Conservation (phyloP, 108 stramenopile genomes). For the Discostella stelligeroides region DNA sequence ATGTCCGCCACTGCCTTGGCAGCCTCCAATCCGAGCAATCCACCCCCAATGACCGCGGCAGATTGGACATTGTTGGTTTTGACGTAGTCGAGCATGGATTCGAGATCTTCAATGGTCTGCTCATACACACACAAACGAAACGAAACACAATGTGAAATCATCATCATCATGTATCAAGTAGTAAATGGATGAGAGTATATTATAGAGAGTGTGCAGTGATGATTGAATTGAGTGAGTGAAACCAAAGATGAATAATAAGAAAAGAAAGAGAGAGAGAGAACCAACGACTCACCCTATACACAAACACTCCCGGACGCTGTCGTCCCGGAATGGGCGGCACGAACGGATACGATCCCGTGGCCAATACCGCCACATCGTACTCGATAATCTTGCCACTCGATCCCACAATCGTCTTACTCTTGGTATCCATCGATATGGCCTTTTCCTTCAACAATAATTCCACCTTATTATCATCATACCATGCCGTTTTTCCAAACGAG, state of each 20-base stretch:
- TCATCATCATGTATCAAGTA: too few species aligned
- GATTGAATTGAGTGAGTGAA: too few species aligned
- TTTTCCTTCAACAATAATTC: slow-evolving; percentile 85
- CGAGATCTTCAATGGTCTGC: slow-evolving; percentile 92
- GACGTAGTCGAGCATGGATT: slow-evolving; percentile 86
- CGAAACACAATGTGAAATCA: too few species aligned
- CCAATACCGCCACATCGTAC: slow-evolving; percentile 91
- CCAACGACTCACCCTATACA: slow-evolving; percentile 69
- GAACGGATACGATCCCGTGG: slow-evolving; percentile 94
- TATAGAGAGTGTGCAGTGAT: too few species aligned
- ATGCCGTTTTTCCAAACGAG: slow-evolving; percentile 67
- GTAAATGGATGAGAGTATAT: too few species aligned
- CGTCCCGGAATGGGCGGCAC: slow-evolving; percentile 94
- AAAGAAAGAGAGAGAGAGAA: not conserved
- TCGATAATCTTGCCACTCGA: slow-evolving; percentile 70
- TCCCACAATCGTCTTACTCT: slow-evolving; percentile 83
- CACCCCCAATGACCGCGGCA: slow-evolving; percentile 96
- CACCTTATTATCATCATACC: slow-evolving; percentile 89
- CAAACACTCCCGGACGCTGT: slow-evolving; percentile 90
- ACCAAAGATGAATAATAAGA: not conserved
- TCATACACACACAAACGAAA: too few species aligned
- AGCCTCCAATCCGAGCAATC: slow-evolving; percentile 86
- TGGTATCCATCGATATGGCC: slow-evolving; percentile 80
- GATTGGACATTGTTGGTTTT: slow-evolving; percentile 79
- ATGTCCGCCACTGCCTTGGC: slow-evolving; percentile 92